Conservation (phyloP, 2,329 filamentous ascomycete species). For the Hymenoscyphus albidus region DNA sequence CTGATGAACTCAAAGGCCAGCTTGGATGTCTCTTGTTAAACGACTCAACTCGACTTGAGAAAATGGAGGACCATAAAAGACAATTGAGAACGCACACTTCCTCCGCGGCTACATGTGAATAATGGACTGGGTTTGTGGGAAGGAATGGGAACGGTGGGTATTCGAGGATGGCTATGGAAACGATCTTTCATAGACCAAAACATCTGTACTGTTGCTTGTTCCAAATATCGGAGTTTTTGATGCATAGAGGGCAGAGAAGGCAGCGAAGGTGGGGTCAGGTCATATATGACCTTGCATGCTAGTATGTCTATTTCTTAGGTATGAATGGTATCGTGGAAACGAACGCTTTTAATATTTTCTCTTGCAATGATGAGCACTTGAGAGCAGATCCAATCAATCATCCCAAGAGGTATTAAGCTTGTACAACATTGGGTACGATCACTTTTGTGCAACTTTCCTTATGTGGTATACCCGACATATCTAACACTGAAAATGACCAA, state of each 20-base stretch:
- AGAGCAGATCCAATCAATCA: background rate
- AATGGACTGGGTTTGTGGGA: constrained; percentile 21
- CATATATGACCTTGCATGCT: constrained; percentile 33
- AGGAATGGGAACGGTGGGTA: constrained; percentile 14
- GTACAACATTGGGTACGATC: background rate
- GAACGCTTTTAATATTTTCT: background rate
- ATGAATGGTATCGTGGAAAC: constrained; percentile 22
- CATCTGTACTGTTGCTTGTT: constrained; percentile 33
- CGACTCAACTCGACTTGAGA: constrained; percentile 8
- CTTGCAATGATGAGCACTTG: background rate
- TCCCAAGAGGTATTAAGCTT: background rate
- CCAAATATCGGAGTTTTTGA: constrained; percentile 33
- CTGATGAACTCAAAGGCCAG: constrained; percentile 97
- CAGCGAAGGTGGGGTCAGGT: constrained; percentile 25
- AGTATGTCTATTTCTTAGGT: constrained; percentile 29
- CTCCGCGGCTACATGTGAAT: constrained; percentile 29
- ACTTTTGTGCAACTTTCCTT: background rate
- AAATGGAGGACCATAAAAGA: constrained; percentile 27
- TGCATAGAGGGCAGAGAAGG: constrained; percentile 35
- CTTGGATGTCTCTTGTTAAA: constrained; percentile 60
- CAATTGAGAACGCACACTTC: constrained; percentile 30
- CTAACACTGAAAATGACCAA: background rate
- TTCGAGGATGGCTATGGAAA: constrained; percentile 20
- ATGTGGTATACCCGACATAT: no score
- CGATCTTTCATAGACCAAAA: constrained; percentile 28